Conservation (phyloP, 345 rosid species). For the Atalantia buxifolia region DNA sequence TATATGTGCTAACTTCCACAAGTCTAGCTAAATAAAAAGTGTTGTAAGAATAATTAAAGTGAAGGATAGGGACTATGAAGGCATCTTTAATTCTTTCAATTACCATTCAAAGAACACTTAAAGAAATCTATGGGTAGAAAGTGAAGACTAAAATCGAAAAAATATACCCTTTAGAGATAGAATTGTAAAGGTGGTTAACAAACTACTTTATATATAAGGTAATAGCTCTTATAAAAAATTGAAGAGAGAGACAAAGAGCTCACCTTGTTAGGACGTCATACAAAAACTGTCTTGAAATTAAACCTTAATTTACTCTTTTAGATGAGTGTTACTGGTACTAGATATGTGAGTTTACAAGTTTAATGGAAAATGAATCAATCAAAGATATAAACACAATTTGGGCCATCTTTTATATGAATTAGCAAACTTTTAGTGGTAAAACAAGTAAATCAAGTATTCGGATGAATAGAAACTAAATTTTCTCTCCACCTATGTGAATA, state of each 20-base stretch:
- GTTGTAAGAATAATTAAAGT: not conserved
- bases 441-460: not conserved
- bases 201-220: not conserved
- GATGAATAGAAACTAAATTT: too few species aligned
- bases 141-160: not conserved
- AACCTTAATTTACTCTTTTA: not conserved
- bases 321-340: too few species aligned
- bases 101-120: not conserved
- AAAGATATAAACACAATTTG: not conserved
- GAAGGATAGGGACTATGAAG: not conserved
- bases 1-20: not conserved
- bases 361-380: not conserved
- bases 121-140: not conserved
- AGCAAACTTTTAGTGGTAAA: not conserved
- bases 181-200: not conserved
- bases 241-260: not conserved
- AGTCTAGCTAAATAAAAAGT: not conserved
- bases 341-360: not conserved
- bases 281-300: not conserved
- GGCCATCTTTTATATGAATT: not conserved
- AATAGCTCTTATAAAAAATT: not conserved
- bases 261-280: not conserved
- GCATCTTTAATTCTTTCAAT: not conserved
- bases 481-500: too few species aligned
- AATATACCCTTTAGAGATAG: not conserved